Evolutionary conservation across 805 yeast genomes (phyloP), one percentile per base, ranked within the genome.

Genomic region (Wickerhamomyces tratensis): DNA sequence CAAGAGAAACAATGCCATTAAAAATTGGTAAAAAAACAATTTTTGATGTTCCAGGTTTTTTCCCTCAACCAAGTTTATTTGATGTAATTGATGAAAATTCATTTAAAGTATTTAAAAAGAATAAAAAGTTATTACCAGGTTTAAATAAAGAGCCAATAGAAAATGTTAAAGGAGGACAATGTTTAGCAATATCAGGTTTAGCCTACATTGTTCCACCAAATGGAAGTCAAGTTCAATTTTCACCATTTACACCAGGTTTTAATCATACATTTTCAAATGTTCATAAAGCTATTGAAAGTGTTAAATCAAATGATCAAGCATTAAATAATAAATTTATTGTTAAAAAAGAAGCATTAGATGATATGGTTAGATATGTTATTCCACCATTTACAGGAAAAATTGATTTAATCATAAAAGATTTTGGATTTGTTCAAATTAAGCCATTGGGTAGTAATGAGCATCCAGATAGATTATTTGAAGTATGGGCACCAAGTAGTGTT

Each of bases 331-430:
- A 51, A 41, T 43, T 44, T 25, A 51, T 43, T 62, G 64, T 55
- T 45, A 66, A 37, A 31, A 59, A 41, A 29, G 49, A 35, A 43
- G 65, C 67, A 30, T 53, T 51, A 35, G 49, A 56, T 1, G 54
- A 63, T 2, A 52, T 69, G 48, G 60, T 54, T 1, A 61, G 76
- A 44, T 79, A 70, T 47, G 65, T 74, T 3, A 65, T 84, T 5
- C 91, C 93, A 0, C 85, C 86, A n/a, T 83, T 83, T 50, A 65
- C 61, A 45, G 91, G 91, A 0, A 56, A 73, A 5, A 62, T 84
- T 9, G 94, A 84, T 51, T 51, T 84, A 27, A 82, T 84, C 3
- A 49, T 84, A 9, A 76, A 74, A 41, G 78, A 77, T 46, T 55
- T 79, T n/a, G 93, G 93, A 0, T 79, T 71, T 49, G 47, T 83